A percentile compares a stretch with the other conserved stretches of the same genome.
Conservation (phyloP, 306 rosid species). For the Lathyrus sativus region DNA sequence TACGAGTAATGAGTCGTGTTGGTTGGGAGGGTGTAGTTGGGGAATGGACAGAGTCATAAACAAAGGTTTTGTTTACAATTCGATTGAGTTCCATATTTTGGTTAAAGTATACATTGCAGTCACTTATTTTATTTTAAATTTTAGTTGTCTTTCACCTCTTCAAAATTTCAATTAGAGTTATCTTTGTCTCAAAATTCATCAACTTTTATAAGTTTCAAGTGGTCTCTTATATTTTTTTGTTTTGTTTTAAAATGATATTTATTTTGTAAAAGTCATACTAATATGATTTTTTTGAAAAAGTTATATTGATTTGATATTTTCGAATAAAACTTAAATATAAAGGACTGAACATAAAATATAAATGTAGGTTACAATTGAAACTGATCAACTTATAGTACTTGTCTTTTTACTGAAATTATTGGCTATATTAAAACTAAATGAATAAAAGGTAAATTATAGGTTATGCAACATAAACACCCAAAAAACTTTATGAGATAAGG, state of each 20-base stretch:
- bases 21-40: slow-evolving; percentile 39
- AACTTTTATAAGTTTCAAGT: not conserved
- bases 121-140: not conserved
- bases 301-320: not conserved
- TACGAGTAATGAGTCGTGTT: slow-evolving; percentile 37
- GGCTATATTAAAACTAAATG: too few relatives aligned
- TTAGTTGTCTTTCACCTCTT: not conserved
- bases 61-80: slow-evolving; percentile 43
- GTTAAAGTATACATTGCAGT: slow-evolving; percentile 7
- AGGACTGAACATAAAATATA: not conserved
- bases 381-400: too few relatives aligned
- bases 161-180: too few relatives aligned
- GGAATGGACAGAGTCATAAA: slow-evolving; percentile 35
- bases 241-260: not conserved
- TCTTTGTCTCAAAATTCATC: too few relatives aligned
- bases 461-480: too few relatives aligned
- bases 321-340: not conserved
- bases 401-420: too few relatives aligned
- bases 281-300: not conserved
- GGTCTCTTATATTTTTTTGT: not conserved
- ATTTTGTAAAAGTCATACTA: not conserved
- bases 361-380: too few relatives aligned
- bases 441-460: too few relatives aligned
- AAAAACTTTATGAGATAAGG: too few relatives aligned
- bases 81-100: slow-evolving; percentile 34